These are phyloP conservation scores for Fusarium sp. DNA, from an alignment of 2,329 filamentous ascomycete genomes.

Conservation along the genomic window DNA sequence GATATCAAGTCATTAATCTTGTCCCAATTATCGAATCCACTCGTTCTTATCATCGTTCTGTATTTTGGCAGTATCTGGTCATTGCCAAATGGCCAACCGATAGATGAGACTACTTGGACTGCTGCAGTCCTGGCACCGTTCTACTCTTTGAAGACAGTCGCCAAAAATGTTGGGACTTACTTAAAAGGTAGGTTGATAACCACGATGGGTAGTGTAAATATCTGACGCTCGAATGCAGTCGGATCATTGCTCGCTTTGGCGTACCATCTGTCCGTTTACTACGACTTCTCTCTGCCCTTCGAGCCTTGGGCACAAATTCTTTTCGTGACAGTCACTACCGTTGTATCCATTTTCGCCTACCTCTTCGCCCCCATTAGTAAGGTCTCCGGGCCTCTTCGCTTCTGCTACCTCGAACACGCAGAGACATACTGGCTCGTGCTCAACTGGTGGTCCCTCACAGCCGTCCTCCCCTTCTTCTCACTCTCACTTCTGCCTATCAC, in stretches of 20 bases:
- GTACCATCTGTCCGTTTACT: constrained; percentile 19
- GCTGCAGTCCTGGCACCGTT: background rate
- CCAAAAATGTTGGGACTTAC: constrained; percentile 17
- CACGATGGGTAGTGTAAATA: too few relatives aligned
- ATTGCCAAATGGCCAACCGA: background rate
- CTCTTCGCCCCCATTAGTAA: constrained; percentile 22
- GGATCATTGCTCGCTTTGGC: constrained; percentile 21
- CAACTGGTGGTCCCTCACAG: constrained; percentile 30
- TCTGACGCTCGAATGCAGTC: too few relatives aligned
- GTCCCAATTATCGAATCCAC: constrained; percentile 12
- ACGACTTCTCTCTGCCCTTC: constrained; percentile 15
- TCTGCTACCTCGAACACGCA: constrained; percentile 31
- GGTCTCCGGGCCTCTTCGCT: constrained; percentile 25
- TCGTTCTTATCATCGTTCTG: constrained; percentile 7
- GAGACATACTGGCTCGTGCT: constrained; percentile 29
- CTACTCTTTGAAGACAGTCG: constrained; percentile 20
- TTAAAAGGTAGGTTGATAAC: constrained; percentile 28
- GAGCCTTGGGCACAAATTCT: constrained; percentile 19
- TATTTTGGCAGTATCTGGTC: constrained; percentile 22
- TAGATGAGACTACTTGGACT: background rate
- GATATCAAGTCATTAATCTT: background rate
- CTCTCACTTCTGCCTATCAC: constrained; percentile 1
- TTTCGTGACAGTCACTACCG: background rate
- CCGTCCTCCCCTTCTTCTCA: constrained; percentile 24
- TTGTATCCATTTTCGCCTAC: background rate